Conservation (phyloP, 106 monocot genomes). For the Iris macrosiphon region DNA sequence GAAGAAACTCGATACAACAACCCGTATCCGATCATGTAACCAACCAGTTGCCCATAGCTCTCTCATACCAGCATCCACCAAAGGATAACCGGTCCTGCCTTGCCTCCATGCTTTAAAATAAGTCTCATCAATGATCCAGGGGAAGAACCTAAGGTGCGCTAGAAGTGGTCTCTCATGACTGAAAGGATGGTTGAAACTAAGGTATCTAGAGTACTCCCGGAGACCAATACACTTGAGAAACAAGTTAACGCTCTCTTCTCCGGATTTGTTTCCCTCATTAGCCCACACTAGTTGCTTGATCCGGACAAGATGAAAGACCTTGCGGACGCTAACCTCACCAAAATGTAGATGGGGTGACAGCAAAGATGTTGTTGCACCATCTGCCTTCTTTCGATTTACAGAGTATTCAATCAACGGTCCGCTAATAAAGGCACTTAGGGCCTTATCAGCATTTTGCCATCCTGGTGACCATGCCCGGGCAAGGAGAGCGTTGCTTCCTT, state of each 20-base stretch:
- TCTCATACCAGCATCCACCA: constrained; percentile 98
- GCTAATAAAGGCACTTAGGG: constrained; percentile 59
- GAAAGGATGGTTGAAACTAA: constrained; percentile 90
- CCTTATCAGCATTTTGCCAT: constrained; percentile 85
- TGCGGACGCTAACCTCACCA: constrained; percentile 87
- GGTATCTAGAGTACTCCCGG: constrained; percentile 84
- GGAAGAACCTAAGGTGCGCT: constrained; percentile 76
- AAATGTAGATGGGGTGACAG: constrained; percentile 93
- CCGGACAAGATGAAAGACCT: constrained; percentile 81
- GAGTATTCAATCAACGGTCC: constrained; percentile 75
- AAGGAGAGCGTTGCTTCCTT: constrained; percentile 89
- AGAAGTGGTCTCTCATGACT: constrained; percentile 87
- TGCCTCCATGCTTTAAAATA: constrained; percentile 93
- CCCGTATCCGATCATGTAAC: constrained; percentile 89
- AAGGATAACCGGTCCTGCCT: constrained; percentile 88
- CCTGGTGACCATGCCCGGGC: constrained; percentile 94
- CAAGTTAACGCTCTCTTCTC: constrained; percentile 80
- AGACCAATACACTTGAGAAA: constrained; percentile 85
- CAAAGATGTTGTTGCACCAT: constrained; percentile 83
- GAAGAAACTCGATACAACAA: constrained; percentile 93
- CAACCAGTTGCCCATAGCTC: constrained; percentile 98
- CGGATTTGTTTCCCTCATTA: constrained; percentile 72
- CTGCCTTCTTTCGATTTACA: constrained; percentile 69
- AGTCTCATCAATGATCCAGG: constrained; percentile 73
- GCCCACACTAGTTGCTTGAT: constrained; percentile 95